Evolutionary conservation across 306 rosid species (phyloP).

Genomic region (Acacia acuminata): DNA sequence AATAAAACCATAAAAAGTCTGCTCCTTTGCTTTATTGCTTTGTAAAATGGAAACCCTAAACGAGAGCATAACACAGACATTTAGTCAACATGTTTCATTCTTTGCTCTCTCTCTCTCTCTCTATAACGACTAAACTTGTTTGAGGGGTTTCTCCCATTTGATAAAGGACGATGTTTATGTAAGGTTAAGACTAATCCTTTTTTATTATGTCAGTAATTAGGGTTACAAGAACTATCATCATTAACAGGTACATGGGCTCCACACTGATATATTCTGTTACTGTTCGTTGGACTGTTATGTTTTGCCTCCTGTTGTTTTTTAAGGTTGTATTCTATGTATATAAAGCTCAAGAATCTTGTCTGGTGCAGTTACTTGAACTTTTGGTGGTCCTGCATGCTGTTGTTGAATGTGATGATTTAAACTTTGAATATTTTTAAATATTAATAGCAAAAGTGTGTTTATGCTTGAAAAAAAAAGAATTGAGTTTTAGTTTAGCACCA

Average conservation of each 20-base stretch:
- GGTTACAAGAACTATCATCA: conserved; percentile 47
- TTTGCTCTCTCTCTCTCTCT: conserved; percentile 30
- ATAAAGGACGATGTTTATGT: conserved; percentile 27
- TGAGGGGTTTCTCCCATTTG: conserved; percentile 16
- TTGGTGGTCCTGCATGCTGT: neutral
- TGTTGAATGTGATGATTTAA: conserved; percentile 1
- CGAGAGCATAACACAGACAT: conserved; percentile 45
- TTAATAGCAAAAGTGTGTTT: neutral
- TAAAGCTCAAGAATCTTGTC: conserved; percentile 31
- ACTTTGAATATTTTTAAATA: neutral
- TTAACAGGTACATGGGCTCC: conserved; percentile 63
- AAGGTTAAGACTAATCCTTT: conserved; percentile 22
- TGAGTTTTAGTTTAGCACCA: neutral
- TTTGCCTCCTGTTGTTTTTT: conserved; percentile 16
- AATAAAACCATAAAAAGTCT: conserved; percentile 38
- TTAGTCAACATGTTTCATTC: conserved; percentile 71
- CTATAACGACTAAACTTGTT: conserved; percentile 29
- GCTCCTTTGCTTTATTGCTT: conserved; percentile 73
- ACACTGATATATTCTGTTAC: conserved; percentile 30
- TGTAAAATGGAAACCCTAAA: conserved; percentile 44
- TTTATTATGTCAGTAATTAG: conserved; percentile 38
- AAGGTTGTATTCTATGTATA: neutral
- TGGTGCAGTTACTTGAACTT: conserved; percentile 16
- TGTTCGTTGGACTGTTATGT: conserved; percentile 16
- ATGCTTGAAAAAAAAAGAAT: neutral